A percentile compares a stretch with the other conserved stretches of the same genome.
Conservation (phyloP, 1,284 basidiomycete genomes). For the Sporisorium graminicola region DNA sequence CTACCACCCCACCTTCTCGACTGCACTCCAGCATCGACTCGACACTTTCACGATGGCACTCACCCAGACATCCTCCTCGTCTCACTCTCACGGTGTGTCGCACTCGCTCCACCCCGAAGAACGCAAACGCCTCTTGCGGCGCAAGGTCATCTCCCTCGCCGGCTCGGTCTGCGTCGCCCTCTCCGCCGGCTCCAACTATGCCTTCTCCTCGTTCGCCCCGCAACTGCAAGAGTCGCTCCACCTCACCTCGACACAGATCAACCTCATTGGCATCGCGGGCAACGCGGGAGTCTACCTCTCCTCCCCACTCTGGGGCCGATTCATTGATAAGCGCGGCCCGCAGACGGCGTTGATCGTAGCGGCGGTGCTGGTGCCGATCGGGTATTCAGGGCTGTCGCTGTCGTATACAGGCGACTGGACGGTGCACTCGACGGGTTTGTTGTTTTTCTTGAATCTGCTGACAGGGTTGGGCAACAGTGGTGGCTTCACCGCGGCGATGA, state of each 20-base stretch:
- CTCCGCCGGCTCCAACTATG: slow-evolving; percentile 69
- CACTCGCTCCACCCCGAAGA: slow-evolving; percentile 10
- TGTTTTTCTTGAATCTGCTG: slow-evolving; percentile 61
- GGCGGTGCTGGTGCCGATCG: slow-evolving; percentile 53
- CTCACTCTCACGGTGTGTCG: background rate
- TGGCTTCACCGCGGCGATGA: slow-evolving; percentile 68
- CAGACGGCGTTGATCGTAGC: slow-evolving; percentile 53
- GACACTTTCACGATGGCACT: slow-evolving; percentile 7
- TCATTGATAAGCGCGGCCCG: slow-evolving; percentile 64
- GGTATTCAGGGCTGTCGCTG: slow-evolving; percentile 56
- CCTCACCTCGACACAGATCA: slow-evolving; percentile 68
- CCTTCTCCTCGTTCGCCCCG: slow-evolving; percentile 67
- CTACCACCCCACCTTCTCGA: background rate
- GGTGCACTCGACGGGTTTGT: slow-evolving; percentile 39
- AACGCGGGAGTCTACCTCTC: slow-evolving; percentile 70
- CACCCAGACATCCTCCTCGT: background rate
- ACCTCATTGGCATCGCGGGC: slow-evolving; percentile 70
- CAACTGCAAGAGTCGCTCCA: slow-evolving; percentile 69
- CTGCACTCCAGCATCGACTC: background rate
- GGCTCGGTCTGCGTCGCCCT: slow-evolving; percentile 66
- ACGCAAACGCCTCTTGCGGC: slow-evolving; percentile 17
- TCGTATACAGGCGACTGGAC: slow-evolving; percentile 42
- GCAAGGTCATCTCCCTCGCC: slow-evolving; percentile 59
- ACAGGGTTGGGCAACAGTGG: slow-evolving; percentile 63
- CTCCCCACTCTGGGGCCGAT: slow-evolving; percentile 65